Base-by-base conservation (phyloP, 202 grass and related monocot genomes). In the Bolboschoenoplectus hybrid region DNA sequence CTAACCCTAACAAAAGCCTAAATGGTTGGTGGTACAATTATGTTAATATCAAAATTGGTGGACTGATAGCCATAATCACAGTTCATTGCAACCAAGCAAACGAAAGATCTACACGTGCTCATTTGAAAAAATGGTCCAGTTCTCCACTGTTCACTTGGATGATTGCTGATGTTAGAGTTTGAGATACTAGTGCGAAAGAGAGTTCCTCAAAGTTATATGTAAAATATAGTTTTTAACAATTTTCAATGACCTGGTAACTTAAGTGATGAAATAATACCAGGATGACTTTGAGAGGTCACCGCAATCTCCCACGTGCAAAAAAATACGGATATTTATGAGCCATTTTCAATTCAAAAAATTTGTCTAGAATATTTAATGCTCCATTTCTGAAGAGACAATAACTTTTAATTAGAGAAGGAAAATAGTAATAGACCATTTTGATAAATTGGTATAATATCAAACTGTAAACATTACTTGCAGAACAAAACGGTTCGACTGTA, bases 401-500 rank as follows among this genome's bases (percentile, higher is more conserved):
- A 81, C 20, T 56, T 64, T 32, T 49, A 72, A 2, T 40, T 46
- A 45, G 17, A 66, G 61, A 75, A 38, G 20, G 32, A 16, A 65
- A 71, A 41, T 71, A 45, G 11, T 38, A 51, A 80, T 20, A 26
- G 26, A 26, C 6, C 43, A 45, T 16, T 43, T 60, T 80, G 16
- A 26, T 58, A 81, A 75, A 72, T 51, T 53, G 66, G 53, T 58
- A 17, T 26, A 80, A 63, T 89, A 81, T 43, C 3, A 2, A 68
- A 45, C 39, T 20, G 62, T 51, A 49, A 17, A 47, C 63, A 71
- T n/a, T 65, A 80, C 40, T 83, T 72, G 35, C 34, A 72, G 52
- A 81, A 58, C n/a, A 74, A 26, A 74, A 82, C 26, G 20, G 13
- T 82, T 65, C 19, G 69, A 7, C 83, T 51, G 43, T 89, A 46